Conservation (phyloP, 768 basidiomycete genomes). For the Russula compacta region DNA sequence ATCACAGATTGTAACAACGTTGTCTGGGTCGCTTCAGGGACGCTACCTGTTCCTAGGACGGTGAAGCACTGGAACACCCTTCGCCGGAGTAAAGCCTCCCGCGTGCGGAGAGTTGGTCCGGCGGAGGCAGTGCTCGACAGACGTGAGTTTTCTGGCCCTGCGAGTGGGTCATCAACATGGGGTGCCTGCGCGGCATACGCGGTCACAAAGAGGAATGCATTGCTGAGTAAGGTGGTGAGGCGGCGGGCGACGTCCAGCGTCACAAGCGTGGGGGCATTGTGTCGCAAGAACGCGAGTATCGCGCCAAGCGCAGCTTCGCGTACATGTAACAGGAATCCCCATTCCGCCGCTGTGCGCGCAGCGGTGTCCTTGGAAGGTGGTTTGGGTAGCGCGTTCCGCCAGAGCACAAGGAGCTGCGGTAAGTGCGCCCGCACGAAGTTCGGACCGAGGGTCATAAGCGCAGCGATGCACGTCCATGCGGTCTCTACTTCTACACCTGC, state of each 20-base stretch:
- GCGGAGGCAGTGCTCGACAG: slow-evolving; percentile 23
- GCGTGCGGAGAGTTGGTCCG: slow-evolving; percentile 55
- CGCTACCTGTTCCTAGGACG: slow-evolving; percentile 65
- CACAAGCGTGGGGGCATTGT: slow-evolving; percentile 66
- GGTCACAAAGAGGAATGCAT: slow-evolving; percentile 83
- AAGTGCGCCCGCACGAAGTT: slow-evolving; percentile 92
- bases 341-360: slow-evolving; percentile 66
- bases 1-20: slow-evolving; percentile 75
- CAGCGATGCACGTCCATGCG: slow-evolving; percentile 87
- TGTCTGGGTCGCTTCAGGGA: slow-evolving; percentile 77
- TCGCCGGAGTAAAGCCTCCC: slow-evolving; percentile 76
- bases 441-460: slow-evolving; percentile 86
- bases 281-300: slow-evolving; percentile 76
- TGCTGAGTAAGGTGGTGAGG: slow-evolving; percentile 76
- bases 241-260: slow-evolving; percentile 88
- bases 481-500: slow-evolving; percentile 84
- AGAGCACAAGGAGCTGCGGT: slow-evolving; percentile 87
- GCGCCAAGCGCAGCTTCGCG: slow-evolving; percentile 86
- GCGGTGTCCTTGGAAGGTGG: slow-evolving; percentile 81
- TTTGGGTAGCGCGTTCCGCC: slow-evolving; percentile 96
- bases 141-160: slow-evolving; percentile 27
- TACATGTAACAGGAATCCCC: slow-evolving; percentile 86
- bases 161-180: slow-evolving; percentile 53
- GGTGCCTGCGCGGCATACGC: slow-evolving; percentile 58
- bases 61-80: slow-evolving; percentile 87